Evolutionary conservation across 768 basidiomycete genomes (phyloP).

Genomic region (Lactifluus echinatus): DNA sequence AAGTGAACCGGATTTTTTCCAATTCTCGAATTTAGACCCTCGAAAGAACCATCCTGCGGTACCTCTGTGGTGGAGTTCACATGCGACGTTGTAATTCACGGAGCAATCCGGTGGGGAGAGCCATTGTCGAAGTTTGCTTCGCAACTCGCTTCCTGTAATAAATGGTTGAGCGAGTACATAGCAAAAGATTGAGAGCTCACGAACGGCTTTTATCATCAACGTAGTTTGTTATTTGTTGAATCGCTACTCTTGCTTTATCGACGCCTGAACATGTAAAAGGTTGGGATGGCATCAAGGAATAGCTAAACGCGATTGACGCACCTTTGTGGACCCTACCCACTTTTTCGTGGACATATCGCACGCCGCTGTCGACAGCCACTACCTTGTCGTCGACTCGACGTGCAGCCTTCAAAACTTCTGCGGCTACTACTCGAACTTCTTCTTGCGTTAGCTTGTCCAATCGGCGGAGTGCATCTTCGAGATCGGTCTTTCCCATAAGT

Average conservation of each 20-base stretch:
- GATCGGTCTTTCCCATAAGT: not conserved
- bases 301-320: not conserved
- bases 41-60: not conserved
- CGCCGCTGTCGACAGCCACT: not conserved
- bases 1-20: not conserved
- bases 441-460: too few species aligned
- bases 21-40: not conserved
- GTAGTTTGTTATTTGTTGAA: too few species aligned
- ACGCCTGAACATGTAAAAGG: not conserved
- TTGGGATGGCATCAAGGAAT: not conserved
- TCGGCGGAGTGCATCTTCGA: too few species aligned
- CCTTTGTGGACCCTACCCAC: not conserved
- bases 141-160: not conserved
- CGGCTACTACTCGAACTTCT: not conserved
- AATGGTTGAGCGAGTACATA: too few species aligned
- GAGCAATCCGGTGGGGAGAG: constrained; percentile 25
- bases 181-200: too few species aligned
- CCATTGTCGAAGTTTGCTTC: not conserved
- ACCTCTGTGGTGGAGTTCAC: not conserved
- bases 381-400: not conserved
- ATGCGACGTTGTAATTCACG: constrained; percentile 25
- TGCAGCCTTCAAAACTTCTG: not conserved
- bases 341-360: too few species aligned
- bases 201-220: too few species aligned
- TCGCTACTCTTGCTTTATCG: too few species aligned